Percentiles rank a stretch among this genome's conserved stretches.
phyloP scores from a whole-genome alignment of 495 filamentous ascomycete species.

The Podospora fimiseda region DNA sequence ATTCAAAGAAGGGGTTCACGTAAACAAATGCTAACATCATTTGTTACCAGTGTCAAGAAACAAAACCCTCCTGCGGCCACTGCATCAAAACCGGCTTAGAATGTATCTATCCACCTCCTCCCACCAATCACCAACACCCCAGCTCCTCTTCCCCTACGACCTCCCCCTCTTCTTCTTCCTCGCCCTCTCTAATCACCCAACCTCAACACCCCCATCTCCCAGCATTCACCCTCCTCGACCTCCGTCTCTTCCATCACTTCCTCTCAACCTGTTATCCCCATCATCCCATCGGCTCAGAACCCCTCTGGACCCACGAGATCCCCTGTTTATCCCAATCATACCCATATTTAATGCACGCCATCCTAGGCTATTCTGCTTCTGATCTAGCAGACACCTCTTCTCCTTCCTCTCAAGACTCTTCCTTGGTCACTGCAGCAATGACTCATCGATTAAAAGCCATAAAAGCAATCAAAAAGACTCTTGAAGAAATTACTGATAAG shows the following conservation, averaged over 20 bases:
- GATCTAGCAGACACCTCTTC: slow-evolving; percentile 34
- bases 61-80: slow-evolving; percentile 50
- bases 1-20: not conserved
- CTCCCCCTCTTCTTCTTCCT: slow-evolving; percentile 32
- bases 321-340: slow-evolving; percentile 44
- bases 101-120: not conserved
- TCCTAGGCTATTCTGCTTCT: slow-evolving; percentile 52
- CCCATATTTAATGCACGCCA: slow-evolving; percentile 52
- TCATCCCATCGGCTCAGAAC: slow-evolving; percentile 53
- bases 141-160: not conserved
- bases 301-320: slow-evolving; percentile 52
- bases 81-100: slow-evolving; percentile 45
- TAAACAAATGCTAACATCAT: not conserved
- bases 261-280: slow-evolving; percentile 51
- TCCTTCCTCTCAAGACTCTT: slow-evolving; percentile 9
- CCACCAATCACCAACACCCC: not conserved
- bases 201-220: slow-evolving; percentile 37
- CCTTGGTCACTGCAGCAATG: slow-evolving; percentile 38
- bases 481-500: slow-evolving; percentile 27
- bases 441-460: slow-evolving; percentile 52
- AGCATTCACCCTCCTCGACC: slow-evolving; percentile 50
- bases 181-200: slow-evolving; percentile 34
- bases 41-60: slow-evolving; percentile 49
- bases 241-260: slow-evolving; percentile 60
- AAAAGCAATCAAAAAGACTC: slow-evolving; percentile 42